phyloP scores from a whole-genome alignment of 148 eudicot species.

The Gaultheria prostrata region DNA sequence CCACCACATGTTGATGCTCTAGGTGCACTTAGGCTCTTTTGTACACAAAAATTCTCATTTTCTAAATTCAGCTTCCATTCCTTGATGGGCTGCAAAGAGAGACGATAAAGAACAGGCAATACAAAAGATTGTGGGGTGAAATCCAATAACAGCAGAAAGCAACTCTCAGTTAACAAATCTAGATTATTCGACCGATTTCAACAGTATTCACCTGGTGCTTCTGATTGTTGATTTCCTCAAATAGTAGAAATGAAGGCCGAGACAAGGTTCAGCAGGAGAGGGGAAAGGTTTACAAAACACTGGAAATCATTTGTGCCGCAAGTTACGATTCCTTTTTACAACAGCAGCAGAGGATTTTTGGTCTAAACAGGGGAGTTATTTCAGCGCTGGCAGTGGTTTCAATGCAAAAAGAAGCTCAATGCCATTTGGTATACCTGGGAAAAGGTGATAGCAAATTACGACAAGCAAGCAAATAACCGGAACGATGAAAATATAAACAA shows the following conservation, averaged over 20 bases:
- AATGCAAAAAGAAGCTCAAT: conserved; percentile 7
- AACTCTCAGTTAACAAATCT: background rate
- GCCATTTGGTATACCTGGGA: background rate
- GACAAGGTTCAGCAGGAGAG: background rate
- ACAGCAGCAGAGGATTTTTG: background rate
- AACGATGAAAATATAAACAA: background rate
- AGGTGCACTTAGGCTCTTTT: no score
- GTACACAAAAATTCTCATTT: no score
- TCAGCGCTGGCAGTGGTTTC: conserved; percentile 1
- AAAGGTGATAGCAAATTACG: background rate
- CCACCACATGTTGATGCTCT: no score
- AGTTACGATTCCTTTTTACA: background rate
- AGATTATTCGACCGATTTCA: background rate
- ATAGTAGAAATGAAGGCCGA: background rate
- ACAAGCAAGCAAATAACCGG: background rate
- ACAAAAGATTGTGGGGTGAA: background rate
- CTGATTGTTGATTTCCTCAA: background rate
- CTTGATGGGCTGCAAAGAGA: no score
- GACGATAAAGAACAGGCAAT: no score
- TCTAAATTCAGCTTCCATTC: no score
- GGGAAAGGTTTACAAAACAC: background rate
- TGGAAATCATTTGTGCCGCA: background rate
- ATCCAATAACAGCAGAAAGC: background rate
- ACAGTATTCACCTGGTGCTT: background rate
- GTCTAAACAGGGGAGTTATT: background rate